Evolutionary conservation across 768 basidiomycete species (phyloP), one percentile per base, ranked within the genome.

Genomic region (Tulasnella sp.): DNA sequence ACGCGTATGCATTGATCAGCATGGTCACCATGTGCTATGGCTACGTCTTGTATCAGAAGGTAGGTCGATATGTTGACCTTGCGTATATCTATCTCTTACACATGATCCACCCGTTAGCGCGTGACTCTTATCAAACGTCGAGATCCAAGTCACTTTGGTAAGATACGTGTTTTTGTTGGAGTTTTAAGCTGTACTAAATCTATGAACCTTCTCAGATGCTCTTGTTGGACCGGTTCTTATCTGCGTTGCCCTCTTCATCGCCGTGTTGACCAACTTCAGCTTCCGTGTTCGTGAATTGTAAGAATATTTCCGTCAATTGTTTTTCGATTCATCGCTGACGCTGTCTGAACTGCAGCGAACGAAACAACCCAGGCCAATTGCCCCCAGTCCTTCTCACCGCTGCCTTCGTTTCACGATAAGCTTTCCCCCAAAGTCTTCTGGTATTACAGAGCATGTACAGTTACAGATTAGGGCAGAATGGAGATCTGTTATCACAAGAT

Each of bases 141-240:
- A 72, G 94, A 96, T 85, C 92, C 95, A 38, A 93, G 94, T 0
- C 91, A 93, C 83, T 98, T 98, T 82, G 96, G 96, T 98, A 44
- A 44, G 46, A 71, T 80, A 46, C n/a, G 82, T 81, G 21, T 39
- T 24, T 72, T 21, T 31, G 18, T 21, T 36, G 48, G 27, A 74
- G 34, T 24, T 38, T 79, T 2, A 24, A 38, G 56, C 31, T 39
- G 46, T 58, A 10, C 38, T 48, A 12, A 71, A 39, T 9, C 31
- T 4, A 46, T 34, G 3, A 75, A 34, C 27, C 48, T 24, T 24
- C 71, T 14, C 81, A 97, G 97, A 98, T 83, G 89, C 92, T 74
- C 89, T 96, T 10, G 84, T 88, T 3, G 98, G 97, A 1, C 98
- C 98, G 0, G 84, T 98, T 34, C 79, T 96, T 42, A 91, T 99